Base-by-base conservation (phyloP, 1,284 basidiomycete genomes). In the Rhizoctonia solani region DNA sequence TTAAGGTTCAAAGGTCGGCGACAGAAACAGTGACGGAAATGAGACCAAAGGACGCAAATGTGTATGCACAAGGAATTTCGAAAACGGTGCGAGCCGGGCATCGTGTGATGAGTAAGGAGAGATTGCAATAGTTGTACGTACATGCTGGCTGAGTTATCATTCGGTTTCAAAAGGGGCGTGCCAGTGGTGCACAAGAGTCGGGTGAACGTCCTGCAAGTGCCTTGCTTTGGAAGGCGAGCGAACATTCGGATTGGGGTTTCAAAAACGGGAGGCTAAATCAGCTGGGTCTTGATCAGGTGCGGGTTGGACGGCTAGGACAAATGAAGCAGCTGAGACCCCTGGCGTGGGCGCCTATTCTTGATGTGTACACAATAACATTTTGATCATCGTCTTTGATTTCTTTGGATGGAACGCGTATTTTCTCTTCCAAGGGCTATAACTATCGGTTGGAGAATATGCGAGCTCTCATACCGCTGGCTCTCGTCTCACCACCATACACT, bases 1-100 rank as follows among this genome's bases (percentile, higher is more conserved):
- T 25, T 29, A 37, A 61, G 23, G 58, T 61, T 61, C 46, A 50
- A 8, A 50, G 46, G 58, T 61, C 58, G 58, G 58, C 58, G 32
- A 34, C 4, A 47, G 19, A 49, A 61, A 61, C 39, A 50, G n/a
- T 50, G 30, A n/a, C n/a, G n/a, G n/a, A n/a, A n/a, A n/a, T n/a
- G n/a, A n/a, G n/a, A n/a, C n/a, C n/a, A n/a, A n/a, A n/a, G n/a
- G n/a, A n/a, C n/a, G n/a, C n/a, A n/a, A n/a, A n/a, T n/a, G n/a
- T n/a, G n/a, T n/a, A n/a, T n/a, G n/a, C n/a, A n/a, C n/a, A n/a
- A n/a, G n/a, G 47, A 50, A 50, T 46, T 46, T 25, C 19, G 14
- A 3, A 41, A 13, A n/a, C 46, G 29, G 41, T 2, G 21, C 5
- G 5, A 5, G 54, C 3, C 16, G n/a, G n/a, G n/a, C n/a, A n/a